phyloP scores from a whole-genome alignment of 2,329 filamentous ascomycete species.

The Penicillium sp. region DNA sequence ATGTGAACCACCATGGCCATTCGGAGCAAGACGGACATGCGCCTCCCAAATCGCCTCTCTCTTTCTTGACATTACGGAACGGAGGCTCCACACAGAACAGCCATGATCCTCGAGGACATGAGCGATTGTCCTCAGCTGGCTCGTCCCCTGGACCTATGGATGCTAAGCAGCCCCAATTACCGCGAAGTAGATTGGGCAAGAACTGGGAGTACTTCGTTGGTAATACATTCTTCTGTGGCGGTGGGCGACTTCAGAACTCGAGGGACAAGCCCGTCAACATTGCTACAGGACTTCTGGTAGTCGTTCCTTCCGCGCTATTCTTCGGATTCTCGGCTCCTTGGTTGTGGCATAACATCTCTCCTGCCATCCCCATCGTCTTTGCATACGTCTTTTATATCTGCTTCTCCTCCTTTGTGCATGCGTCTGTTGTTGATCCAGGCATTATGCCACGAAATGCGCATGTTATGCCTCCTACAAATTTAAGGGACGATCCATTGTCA shows the following conservation, averaged over 20 bases:
- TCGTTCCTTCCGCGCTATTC: constrained; percentile 75
- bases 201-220: constrained; percentile 93
- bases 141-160: constrained; percentile 64
- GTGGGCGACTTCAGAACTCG: constrained; percentile 83
- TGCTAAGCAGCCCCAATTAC: constrained; percentile 37
- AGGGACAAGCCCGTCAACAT: constrained; percentile 83
- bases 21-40: constrained; percentile 48
- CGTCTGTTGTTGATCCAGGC: constrained; percentile 85
- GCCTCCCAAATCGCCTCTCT: constrained; percentile 66
- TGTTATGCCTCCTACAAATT: constrained; percentile 69
- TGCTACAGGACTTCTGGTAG: constrained; percentile 72
- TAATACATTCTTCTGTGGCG: constrained; percentile 83
- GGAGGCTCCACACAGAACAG: constrained; percentile 47
- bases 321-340: constrained; percentile 77
- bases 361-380: constrained; percentile 82
- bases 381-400: constrained; percentile 88
- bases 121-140: constrained; percentile 75
- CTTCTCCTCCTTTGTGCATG: constrained; percentile 89
- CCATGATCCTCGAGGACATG: constrained; percentile 61
- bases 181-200: constrained; percentile 51
- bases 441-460: constrained; percentile 91
- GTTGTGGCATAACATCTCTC: constrained; percentile 80
- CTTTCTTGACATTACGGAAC: constrained; percentile 62
- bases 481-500: constrained; percentile 72
- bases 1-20: constrained; percentile 54